Evolutionary conservation across 257 asterid species (phyloP).

Genomic region (Ilex asprella): DNA sequence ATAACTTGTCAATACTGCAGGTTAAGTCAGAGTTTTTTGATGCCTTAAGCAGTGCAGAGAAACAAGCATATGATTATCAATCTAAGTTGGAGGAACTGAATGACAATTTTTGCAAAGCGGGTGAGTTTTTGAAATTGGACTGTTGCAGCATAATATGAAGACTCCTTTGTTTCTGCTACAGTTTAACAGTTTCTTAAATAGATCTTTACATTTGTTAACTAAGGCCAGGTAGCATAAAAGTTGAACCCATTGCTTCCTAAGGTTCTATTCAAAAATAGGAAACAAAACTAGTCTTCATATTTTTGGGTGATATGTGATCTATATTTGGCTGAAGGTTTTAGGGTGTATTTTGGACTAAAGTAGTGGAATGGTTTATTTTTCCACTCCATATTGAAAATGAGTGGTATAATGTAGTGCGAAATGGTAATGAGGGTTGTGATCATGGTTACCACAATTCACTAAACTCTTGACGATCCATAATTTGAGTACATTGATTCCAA

Average conservation of each 20-base stretch:
- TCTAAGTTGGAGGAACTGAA: constrained; percentile 56
- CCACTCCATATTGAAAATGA: too few species aligned
- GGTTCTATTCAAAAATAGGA: background rate
- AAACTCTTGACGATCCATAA: too few species aligned
- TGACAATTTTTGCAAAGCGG: constrained; percentile 60
- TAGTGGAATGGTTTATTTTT: too few species aligned
- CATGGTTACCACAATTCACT: too few species aligned
- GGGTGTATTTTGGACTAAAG: too few species aligned
- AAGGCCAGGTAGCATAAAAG: background rate
- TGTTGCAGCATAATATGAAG: background rate
- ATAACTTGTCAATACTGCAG: constrained; percentile 28
- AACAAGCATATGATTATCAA: constrained; percentile 62
- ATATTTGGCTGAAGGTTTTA: too few species aligned
- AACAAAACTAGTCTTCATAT: background rate
- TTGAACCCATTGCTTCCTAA: background rate
- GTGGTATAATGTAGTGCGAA: too few species aligned
- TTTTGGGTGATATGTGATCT: background rate
- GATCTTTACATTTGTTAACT: background rate
- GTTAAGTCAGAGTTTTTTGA: constrained; percentile 90
- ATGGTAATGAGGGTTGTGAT: too few species aligned
- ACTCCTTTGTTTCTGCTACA: background rate
- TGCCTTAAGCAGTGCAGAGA: constrained; percentile 94
- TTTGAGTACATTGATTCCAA: too few species aligned
- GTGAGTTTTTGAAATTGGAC: constrained; percentile 27
- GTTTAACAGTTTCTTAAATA: background rate